These are phyloP conservation scores for Odonthalia washingtoniensis DNA, from an alignment of 31 red algal genomes.

Conservation along the genomic window DNA sequence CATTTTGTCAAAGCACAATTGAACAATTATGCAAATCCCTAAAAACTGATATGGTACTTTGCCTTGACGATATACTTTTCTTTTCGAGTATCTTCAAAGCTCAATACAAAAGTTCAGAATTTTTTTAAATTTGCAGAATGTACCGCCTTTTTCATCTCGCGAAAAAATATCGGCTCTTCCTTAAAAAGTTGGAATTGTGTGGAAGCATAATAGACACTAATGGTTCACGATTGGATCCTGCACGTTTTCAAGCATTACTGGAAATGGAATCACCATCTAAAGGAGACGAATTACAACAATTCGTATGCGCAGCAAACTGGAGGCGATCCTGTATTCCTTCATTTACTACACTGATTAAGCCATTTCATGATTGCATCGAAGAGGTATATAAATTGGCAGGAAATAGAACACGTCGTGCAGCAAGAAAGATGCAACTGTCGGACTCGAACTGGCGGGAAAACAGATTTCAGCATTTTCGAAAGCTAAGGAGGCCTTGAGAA, in stretches of 20 bases:
- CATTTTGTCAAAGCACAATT: constrained; percentile 8
- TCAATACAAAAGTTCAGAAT: not conserved
- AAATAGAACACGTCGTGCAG: not conserved
- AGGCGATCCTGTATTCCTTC: not conserved
- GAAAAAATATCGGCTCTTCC: not conserved
- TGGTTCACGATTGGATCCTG: constrained; percentile 2
- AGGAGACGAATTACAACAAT: not conserved
- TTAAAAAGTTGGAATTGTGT: constrained; percentile 1
- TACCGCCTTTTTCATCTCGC: not conserved
- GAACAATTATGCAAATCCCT: constrained; percentile 8
- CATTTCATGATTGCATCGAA: not conserved
- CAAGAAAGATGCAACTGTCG: not conserved
- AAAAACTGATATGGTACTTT: not conserved
- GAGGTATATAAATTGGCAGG: constrained; percentile 9
- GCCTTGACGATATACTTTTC: constrained; percentile 25
- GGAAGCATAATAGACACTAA: constrained; percentile 17
- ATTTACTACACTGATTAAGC: not conserved
- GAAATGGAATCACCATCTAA: not conserved
- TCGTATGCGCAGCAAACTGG: constrained; percentile 7
- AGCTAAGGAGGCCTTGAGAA: constrained; percentile 14
- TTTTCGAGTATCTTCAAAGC: not conserved
- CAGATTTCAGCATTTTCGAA: not conserved
- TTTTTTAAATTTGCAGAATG: constrained; percentile 9
- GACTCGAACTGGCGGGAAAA: not conserved
- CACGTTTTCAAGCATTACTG: not conserved